Evolutionary conservation across 495 filamentous ascomycete genomes (phyloP).

Genomic region (Penicilliopsis zonata): DNA sequence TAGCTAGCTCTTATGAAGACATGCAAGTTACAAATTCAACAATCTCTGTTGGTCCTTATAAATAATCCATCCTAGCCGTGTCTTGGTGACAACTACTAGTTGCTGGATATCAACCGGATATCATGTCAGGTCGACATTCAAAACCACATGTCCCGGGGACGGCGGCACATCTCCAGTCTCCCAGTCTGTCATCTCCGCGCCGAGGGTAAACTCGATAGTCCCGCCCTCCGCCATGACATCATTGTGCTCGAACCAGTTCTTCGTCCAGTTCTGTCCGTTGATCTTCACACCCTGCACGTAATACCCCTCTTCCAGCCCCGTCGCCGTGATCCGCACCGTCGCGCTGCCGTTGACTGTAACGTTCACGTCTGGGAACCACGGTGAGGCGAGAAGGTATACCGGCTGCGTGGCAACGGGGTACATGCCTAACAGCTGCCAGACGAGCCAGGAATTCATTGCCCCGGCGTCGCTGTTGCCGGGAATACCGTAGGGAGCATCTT

Average conservation of each 20-base stretch:
- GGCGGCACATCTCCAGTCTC: conserved; percentile 48
- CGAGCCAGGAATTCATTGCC: conserved; percentile 56
- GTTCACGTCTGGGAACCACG: conserved; percentile 48
- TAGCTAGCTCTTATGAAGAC: no score
- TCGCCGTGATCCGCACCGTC: conserved; percentile 42
- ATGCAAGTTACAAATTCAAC: no score
- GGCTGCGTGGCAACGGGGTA: conserved; percentile 55
- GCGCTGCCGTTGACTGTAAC: conserved; percentile 44
- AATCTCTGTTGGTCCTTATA: no score
- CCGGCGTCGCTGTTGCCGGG: conserved; percentile 61
- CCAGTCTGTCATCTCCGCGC: conserved; percentile 39
- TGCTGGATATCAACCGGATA: no score
- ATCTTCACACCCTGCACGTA: conserved; percentile 35
- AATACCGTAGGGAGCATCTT: conserved; percentile 36
- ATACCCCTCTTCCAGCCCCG: conserved; percentile 34
- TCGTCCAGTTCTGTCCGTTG: conserved; percentile 10
- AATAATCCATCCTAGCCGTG: no score
- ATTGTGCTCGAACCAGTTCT: conserved; percentile 50
- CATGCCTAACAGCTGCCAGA: conserved; percentile 62
- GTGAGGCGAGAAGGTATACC: conserved; percentile 50
- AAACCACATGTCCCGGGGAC: conserved; percentile 17
- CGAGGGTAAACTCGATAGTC: conserved; percentile 49
- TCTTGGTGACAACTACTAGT: no score
- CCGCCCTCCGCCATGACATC: conserved; percentile 54
- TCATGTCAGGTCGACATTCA: no score